Evolutionary conservation across 768 basidiomycete genomes (phyloP).

Genomic region (Xerocomellus dryophilus): DNA sequence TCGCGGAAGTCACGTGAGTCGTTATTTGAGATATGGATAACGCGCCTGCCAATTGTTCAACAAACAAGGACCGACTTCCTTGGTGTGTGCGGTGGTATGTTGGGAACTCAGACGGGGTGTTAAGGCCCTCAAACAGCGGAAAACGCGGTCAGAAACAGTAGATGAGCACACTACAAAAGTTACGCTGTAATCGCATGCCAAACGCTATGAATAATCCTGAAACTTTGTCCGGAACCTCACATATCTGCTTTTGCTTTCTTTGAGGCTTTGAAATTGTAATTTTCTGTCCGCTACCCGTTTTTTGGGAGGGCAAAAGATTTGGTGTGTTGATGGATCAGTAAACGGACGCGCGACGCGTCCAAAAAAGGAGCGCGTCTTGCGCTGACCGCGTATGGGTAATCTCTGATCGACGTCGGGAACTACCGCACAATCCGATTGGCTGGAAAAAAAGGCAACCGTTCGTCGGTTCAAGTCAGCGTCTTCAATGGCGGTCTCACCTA

Average conservation of each 20-base stretch:
- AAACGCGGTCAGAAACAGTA: slow-evolving; percentile 13
- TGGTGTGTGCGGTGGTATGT: slow-evolving; percentile 1
- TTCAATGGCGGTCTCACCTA: slow-evolving; percentile 52
- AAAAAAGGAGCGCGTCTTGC: slow-evolving; percentile 40
- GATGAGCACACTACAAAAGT: slow-evolving; percentile 16
- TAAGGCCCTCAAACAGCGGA: slow-evolving; percentile 9
- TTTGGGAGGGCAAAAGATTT: slow-evolving; percentile 26
- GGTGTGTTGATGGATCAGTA: slow-evolving; percentile 27
- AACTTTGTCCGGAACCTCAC: slow-evolving; percentile 13
- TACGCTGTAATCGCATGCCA: slow-evolving; percentile 9
- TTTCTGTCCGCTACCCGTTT: slow-evolving; percentile 32
- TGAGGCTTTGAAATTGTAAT: slow-evolving; percentile 19
- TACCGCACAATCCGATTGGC: slow-evolving; percentile 15
- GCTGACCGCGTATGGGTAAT: slow-evolving; percentile 34
- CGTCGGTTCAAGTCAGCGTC: background rate
- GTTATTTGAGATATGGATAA: slow-evolving; percentile 32
- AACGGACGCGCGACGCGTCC: slow-evolving; percentile 34
- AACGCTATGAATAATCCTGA: slow-evolving; percentile 19
- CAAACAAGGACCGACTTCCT: background rate
- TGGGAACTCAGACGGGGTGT: slow-evolving; percentile 9
- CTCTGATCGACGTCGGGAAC: slow-evolving; percentile 31
- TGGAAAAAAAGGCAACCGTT: background rate
- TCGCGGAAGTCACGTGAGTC: slow-evolving; percentile 37
- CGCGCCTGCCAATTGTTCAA: slow-evolving; percentile 11
- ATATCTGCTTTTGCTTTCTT: slow-evolving; percentile 15